A percentile compares a stretch with the other conserved stretches of the same genome.
Evolutionary conservation across 129 eudicot genomes (phyloP).

Genomic region (Helichrysum umbraculigerum): DNA sequence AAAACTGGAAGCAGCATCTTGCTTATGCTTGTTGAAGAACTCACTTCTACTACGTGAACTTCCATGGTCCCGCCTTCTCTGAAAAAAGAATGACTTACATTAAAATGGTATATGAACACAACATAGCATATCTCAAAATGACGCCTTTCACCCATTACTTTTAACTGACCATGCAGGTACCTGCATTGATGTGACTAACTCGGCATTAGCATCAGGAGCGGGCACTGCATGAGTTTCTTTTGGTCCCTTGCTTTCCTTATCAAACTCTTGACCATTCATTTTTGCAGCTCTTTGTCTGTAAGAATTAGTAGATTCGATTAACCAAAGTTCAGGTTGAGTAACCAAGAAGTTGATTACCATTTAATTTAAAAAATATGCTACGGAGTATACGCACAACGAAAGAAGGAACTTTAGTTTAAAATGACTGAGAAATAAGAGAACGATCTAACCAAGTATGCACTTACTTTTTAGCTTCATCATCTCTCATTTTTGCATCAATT

Average conservation of each 20-base stretch:
- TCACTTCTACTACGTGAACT: constrained; percentile 50
- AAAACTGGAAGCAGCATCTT: constrained; percentile 51
- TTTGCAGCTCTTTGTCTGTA: constrained; percentile 59
- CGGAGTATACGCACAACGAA: not conserved
- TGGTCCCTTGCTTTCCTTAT: constrained; percentile 44
- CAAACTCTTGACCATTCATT: constrained; percentile 38
- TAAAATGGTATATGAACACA: not conserved
- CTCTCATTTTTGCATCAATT: constrained; percentile 79
- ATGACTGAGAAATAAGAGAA: not conserved
- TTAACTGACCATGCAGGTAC: constrained; percentile 26
- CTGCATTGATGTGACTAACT: constrained; percentile 55
- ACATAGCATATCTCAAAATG: not conserved
- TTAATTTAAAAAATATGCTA: not conserved
- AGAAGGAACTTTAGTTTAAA: not conserved
- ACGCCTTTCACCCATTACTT: constrained; percentile 2
- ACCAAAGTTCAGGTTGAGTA: constrained; percentile 9
- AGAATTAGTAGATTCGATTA: constrained; percentile 7
- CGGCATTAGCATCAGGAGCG: constrained; percentile 63
- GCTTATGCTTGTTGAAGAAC: constrained; percentile 34
- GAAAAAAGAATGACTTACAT: constrained; percentile 5
- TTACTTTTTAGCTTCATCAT: constrained; percentile 82
- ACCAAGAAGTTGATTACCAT: not conserved
- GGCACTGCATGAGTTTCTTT: constrained; percentile 48
- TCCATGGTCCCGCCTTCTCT: constrained; percentile 47
- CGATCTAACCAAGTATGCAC: constrained; percentile 3